phyloP scores from a whole-genome alignment of 495 filamentous ascomycete species.

The Penicillium taxi region DNA sequence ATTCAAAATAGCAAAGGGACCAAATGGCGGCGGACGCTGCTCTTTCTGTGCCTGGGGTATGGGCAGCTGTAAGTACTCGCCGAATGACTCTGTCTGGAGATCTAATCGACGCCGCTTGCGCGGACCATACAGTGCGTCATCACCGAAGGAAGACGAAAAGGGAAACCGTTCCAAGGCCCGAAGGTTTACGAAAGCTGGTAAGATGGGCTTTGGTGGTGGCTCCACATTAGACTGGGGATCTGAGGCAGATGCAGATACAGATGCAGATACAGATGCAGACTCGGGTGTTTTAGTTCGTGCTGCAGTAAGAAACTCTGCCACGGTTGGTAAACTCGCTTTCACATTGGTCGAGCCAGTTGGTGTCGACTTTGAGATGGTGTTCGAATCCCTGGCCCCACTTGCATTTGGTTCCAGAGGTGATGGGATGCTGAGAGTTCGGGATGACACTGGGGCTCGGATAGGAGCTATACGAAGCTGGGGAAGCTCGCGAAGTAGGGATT shows the following conservation, averaged over 20 bases:
- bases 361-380: conserved; percentile 26
- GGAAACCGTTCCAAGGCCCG: conserved; percentile 40
- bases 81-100: conserved; percentile 35
- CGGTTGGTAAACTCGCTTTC: conserved; percentile 22
- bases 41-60: conserved; percentile 41
- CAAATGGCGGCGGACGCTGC: conserved; percentile 42
- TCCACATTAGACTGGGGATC: conserved; percentile 29
- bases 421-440: conserved; percentile 34
- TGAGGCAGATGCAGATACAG: too few relatives aligned
- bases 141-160: conserved; percentile 36
- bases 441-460: conserved; percentile 40
- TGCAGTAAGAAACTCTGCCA: conserved; percentile 29
- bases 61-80: conserved; percentile 45
- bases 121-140: conserved; percentile 27
- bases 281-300: conserved; percentile 32
- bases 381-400: conserved; percentile 27
- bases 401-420: conserved; percentile 44
- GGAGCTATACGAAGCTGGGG: conserved; percentile 43
- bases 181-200: conserved; percentile 42
- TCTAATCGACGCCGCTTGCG: conserved; percentile 39
- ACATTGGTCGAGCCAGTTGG: conserved; percentile 20
- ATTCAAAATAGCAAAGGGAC: conserved; percentile 57
- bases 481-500: conserved; percentile 37
- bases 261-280: too few relatives aligned
- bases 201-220: conserved; percentile 34